Base-by-base conservation (phyloP, 177 flowering plant species). In the Tripterygium wilfordii region DNA sequence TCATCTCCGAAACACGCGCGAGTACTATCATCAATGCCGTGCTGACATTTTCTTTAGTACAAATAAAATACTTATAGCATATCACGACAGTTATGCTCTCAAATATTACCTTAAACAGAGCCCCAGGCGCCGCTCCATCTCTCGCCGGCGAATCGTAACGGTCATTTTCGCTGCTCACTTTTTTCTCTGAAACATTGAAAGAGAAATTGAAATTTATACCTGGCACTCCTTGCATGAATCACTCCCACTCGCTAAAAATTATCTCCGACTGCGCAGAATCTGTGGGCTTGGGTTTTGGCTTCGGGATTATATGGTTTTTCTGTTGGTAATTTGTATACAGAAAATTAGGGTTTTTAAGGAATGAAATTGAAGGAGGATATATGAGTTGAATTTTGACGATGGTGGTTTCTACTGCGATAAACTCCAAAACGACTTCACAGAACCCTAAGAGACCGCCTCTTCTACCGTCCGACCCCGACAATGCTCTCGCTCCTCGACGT, bases 381-480 rank as follows among this genome's bases (percentile, higher is more conserved):
- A 33, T 48, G 63, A 42, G 30, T 16, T 23, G 42, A 43, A 7
- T 19, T 23, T 16, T 10, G 37, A 53, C 56, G 30, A 80, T 80
- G 83, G 72, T 71, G 2, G 63, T 79, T 8, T 70, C 80, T 2
- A 30, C 74, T 7, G 33, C 74, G 4, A 36, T 70, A 10, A 71
- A 56, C 53, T 58, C 76, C 42, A 68, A 69, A 50, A 38, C 50
- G 20, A 36, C 66, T 2, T 14, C 58, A 18, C 56, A 28, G 17
- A 74, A 54, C 43, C 57, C 65, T 19, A 50, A 53, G 8, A 65
- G 85, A 42, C 70, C 75, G 10, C 85, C 79, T 10, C 57, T 76
- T 44, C 32, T 72, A 24, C 78, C 76, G 0, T 68, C 86, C 1
- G 83, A 69, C 12, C 56, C 62, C 31, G 77, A 67, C 66, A 71